Base-by-base conservation (phyloP, 768 basidiomycete species). In the Suillus clintonianus region DNA sequence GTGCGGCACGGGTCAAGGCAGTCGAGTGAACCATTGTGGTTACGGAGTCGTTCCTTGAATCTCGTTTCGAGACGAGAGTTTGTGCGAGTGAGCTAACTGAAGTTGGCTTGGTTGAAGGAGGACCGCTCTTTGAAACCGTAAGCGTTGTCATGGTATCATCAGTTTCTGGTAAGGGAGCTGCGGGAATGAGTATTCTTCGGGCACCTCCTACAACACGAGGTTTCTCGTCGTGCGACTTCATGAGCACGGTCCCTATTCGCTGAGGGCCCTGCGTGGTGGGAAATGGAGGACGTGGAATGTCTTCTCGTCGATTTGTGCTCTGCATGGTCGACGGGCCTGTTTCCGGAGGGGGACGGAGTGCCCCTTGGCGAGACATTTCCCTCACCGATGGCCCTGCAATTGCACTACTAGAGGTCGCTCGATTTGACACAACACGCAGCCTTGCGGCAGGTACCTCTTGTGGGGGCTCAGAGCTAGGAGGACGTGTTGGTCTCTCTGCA, bases 181-280 rank as follows among this genome's bases (percentile, higher is more conserved):
- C 10, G 22, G 73, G 75, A 59, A 77, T 71, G 10, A 75, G 75
- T 59, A 76, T 60, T 58, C 75, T 76, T 62, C 75, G 68, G 10
- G 75, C 76, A 32, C 77, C 75, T 45, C 67, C 62, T 27, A 24
- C 51, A 24, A 62, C 53, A 32, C 58, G 67, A 2, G 62, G 22
- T 24, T 64, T 64, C 43, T 32, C 60, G 13, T 62, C 42, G 24
- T 27, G 32, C 19, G 58, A 37, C 30, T 60, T 62, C n/a, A 39
- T 10, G 14, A 62, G 19, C n/a, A 36, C 13, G 3, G 59, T 60
- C 19, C 36, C 60, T n/a, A 57, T 22, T 24, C 51, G 54, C 60
- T 61, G 37, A 39, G 51, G 54, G 34, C 41, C 55, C 22, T 62
- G 30, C 57, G 59, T 48, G 61, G 32, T 62, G 57, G 50, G 51